Evolutionary conservation across 805 yeast species (phyloP).

Genomic region (Ogataea nonfermentans): DNA sequence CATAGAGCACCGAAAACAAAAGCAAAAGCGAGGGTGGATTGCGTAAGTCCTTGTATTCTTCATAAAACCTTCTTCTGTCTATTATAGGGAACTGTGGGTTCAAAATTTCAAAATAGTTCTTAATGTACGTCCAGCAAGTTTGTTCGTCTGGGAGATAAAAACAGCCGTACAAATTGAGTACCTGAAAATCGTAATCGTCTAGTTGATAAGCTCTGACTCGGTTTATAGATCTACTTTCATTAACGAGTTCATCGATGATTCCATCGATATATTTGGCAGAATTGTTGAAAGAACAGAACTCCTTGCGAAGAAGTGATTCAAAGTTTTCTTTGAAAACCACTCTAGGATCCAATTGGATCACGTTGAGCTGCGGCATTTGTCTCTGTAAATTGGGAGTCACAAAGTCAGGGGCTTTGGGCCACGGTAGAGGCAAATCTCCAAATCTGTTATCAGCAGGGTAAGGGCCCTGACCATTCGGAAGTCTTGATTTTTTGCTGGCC

Average conservation of each 20-base stretch:
- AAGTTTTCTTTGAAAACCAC: constrained; percentile 14
- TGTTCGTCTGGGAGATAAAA: constrained; percentile 65
- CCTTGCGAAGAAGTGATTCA: constrained; percentile 14
- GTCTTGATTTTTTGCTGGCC: constrained; percentile 15
- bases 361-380: constrained; percentile 9
- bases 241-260: constrained; percentile 18
- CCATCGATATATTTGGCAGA: constrained; percentile 30
- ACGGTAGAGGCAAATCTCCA: neutral
- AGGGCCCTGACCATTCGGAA: neutral
- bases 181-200: constrained; percentile 52
- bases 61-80: constrained; percentile 60
- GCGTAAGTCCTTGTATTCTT: constrained; percentile 50
- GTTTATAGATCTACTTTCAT: constrained; percentile 17
- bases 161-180: constrained; percentile 65
- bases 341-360: constrained; percentile 12
- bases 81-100: constrained; percentile 69
- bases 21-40: constrained; percentile 63
- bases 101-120: constrained; percentile 59
- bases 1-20: constrained; percentile 60
- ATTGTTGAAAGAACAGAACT: constrained; percentile 12
- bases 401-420: constrained; percentile 10
- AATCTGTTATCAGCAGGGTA: neutral
- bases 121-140: constrained; percentile 59
- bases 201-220: constrained; percentile 24
- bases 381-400: constrained; percentile 11